Evolutionary conservation across 345 rosid species (phyloP).

Genomic region (Brassica napus): DNA sequence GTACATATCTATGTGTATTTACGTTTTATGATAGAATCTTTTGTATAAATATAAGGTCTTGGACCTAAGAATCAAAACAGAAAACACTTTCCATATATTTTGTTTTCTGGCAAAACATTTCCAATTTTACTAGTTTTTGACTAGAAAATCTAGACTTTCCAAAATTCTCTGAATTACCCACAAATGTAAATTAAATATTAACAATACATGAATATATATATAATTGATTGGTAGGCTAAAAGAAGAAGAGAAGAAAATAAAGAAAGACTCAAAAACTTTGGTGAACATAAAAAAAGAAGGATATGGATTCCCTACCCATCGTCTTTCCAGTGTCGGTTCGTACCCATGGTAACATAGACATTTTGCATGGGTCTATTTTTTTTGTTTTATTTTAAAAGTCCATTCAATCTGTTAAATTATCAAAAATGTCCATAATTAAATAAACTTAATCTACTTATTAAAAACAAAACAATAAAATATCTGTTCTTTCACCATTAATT

Average conservation of each 20-base stretch:
- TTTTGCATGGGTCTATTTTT: too few relatives aligned
- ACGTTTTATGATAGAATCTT: neutral
- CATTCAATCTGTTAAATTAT: too few relatives aligned
- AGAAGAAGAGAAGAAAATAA: too few relatives aligned
- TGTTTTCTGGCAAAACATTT: neutral
- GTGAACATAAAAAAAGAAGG: neutral
- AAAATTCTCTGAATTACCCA: neutral
- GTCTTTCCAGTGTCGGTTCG: too few relatives aligned
- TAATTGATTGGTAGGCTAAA: too few relatives aligned
- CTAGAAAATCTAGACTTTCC: neutral
- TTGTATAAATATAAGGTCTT: neutral
- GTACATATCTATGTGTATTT: neutral
- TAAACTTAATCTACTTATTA: too few relatives aligned
- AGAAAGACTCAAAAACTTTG: neutral
- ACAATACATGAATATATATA: neutral
- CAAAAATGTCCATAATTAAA: too few relatives aligned
- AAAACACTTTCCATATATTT: neutral
- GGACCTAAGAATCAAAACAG: neutral
- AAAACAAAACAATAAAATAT: too few relatives aligned
- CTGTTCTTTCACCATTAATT: too few relatives aligned
- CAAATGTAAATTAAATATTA: neutral
- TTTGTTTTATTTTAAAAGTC: too few relatives aligned
- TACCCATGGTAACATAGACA: too few relatives aligned
- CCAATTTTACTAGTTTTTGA: neutral
- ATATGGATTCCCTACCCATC: neutral